phyloP scores from a whole-genome alignment of 169 alveolate species.

The Plasmodium knowlesi region DNA sequence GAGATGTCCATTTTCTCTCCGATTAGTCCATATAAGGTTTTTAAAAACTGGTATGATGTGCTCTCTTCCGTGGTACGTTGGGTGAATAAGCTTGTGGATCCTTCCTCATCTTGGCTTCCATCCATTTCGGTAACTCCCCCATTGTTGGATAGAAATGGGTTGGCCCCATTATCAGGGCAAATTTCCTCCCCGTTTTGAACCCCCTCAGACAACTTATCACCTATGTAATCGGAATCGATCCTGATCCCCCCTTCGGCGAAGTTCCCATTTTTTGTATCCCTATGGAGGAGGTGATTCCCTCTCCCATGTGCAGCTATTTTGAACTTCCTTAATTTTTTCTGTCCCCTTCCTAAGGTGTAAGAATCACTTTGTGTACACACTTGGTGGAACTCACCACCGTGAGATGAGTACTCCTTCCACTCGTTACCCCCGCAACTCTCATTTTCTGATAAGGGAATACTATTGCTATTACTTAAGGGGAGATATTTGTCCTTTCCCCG shows the following conservation, averaged over 20 bases:
- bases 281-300: not conserved
- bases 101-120: not conserved
- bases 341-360: not conserved
- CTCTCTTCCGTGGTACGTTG: not conserved
- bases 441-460: not conserved
- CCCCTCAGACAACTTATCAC: not conserved
- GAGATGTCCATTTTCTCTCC: conserved; percentile 15
- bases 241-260: not conserved
- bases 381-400: not conserved
- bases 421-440: not conserved
- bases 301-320: not conserved
- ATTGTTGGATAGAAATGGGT: not conserved
- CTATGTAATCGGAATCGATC: not conserved
- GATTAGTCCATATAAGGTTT: conserved; percentile 6
- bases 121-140: not conserved
- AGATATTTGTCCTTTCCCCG: not conserved
- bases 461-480: not conserved
- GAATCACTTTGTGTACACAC: not conserved
- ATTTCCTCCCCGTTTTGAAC: not conserved
- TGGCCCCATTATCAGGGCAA: not conserved
- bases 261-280: not conserved
- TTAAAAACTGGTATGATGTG: not conserved
- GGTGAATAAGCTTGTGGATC: not conserved
- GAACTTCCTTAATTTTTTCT: not conserved
- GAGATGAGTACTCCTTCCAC: not conserved